Conservation (phyloP, 2,329 filamentous ascomycete genomes). For the Emergomyces pasteurianus region DNA sequence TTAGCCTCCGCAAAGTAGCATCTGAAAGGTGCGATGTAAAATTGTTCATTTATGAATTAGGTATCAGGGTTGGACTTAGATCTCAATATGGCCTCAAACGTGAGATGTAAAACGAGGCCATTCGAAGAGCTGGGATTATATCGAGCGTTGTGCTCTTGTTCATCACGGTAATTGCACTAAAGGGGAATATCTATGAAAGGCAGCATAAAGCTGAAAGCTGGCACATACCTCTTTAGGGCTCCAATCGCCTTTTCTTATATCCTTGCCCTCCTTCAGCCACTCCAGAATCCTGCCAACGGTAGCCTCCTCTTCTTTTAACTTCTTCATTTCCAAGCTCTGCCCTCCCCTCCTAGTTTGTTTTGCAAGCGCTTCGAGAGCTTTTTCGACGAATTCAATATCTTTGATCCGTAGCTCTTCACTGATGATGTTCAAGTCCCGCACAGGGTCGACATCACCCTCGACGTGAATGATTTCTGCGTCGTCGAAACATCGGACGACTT, state of each 20-base stretch:
- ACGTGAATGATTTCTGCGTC: slow-evolving; percentile 99
- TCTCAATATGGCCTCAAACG: slow-evolving; percentile 78
- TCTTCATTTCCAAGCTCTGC: slow-evolving; percentile 95
- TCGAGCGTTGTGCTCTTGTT: slow-evolving; percentile 95
- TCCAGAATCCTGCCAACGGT: slow-evolving; percentile 82
- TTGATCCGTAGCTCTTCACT: slow-evolving; percentile 93
- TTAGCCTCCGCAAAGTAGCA: slow-evolving; percentile 7
- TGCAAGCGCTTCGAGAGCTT: slow-evolving; percentile 78
- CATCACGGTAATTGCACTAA: slow-evolving; percentile 55
- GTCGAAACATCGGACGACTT: slow-evolving; percentile 93
- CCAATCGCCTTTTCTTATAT: slow-evolving; percentile 87
- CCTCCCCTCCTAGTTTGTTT: slow-evolving; percentile 94
- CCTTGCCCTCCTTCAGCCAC: slow-evolving; percentile 76
- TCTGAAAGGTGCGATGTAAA: slow-evolving; percentile 6
- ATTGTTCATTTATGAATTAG: slow-evolving; percentile 8
- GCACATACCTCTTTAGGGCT: slow-evolving; percentile 73
- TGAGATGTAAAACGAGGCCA: slow-evolving; percentile 58
- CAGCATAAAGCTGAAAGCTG: slow-evolving; percentile 12
- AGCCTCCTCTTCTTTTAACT: slow-evolving; percentile 85
- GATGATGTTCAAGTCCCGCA: slow-evolving; percentile 91
- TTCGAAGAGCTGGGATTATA: slow-evolving; percentile 99
- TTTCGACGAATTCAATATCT: slow-evolving; percentile 97
- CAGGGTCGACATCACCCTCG: slow-evolving; percentile 94
- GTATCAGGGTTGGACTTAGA: slow-evolving; percentile 60
- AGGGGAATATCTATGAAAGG: slow-evolving; percentile 21